Percentiles rank a stretch among this genome's conserved stretches.
Evolutionary conservation across 257 asterid genomes (phyloP).

Genomic region (Nicotiana attenuata): DNA sequence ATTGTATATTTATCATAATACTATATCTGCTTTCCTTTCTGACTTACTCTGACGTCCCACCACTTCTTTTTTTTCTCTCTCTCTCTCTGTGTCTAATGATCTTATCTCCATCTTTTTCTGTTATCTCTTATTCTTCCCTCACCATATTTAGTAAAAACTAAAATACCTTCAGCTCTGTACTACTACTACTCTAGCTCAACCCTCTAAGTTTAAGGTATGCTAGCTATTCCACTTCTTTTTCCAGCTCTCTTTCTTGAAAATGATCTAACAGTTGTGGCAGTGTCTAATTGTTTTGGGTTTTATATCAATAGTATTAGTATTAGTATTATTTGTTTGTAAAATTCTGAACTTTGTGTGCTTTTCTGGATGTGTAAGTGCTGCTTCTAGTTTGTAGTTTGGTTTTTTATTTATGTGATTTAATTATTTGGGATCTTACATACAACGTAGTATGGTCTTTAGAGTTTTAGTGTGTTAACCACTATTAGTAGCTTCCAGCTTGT

Average conservation of each 20-base stretch:
- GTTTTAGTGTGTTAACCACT: background rate
- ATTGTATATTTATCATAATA: conserved; percentile 21
- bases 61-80: conserved; percentile 14
- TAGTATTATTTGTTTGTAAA: background rate
- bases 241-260: background rate
- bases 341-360: background rate
- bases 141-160: conserved; percentile 56
- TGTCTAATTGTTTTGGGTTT: background rate
- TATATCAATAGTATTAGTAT: background rate
- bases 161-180: conserved; percentile 6
- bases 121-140: conserved; percentile 14
- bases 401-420: background rate
- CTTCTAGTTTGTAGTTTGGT: background rate
- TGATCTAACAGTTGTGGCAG: background rate
- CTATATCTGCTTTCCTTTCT: conserved; percentile 2
- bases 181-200: conserved; percentile 2
- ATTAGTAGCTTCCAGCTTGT: background rate
- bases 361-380: background rate
- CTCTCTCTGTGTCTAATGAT: conserved; percentile 37
- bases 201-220: background rate
- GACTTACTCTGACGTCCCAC: conserved; percentile 44
- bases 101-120: conserved; percentile 57
- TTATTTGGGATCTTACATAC: background rate
- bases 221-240: background rate
- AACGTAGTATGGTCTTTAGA: background rate